phyloP scores from a whole-genome alignment of 1,139 yeast genomes.

The Pichia sp. region DNA sequence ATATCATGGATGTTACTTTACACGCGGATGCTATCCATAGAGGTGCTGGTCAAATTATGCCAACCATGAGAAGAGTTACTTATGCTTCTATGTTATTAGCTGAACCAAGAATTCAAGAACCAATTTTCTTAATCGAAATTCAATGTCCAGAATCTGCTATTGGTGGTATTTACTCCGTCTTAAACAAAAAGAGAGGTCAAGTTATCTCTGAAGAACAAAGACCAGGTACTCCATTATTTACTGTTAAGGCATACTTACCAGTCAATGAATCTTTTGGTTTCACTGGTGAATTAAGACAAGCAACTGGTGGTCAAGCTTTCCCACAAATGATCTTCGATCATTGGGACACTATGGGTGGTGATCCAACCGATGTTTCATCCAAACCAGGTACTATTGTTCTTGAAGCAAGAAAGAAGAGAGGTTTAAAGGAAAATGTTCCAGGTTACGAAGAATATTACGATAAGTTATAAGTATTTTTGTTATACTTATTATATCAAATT shows the following conservation, averaged over 20 bases:
- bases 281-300: conserved; percentile 99
- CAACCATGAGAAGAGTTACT: conserved; percentile 99
- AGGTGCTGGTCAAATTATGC: conserved; percentile 99
- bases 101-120: conserved; percentile 98
- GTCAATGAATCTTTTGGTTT: conserved; percentile 99
- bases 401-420: conserved; percentile 93
- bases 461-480: conserved; percentile 64
- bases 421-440: conserved; percentile 96
- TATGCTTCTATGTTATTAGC: conserved; percentile 98
- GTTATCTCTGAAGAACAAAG: conserved; percentile 98
- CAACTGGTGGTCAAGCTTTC: conserved; percentile 99
- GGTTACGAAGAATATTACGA: conserved; percentile 99
- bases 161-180: conserved; percentile 99
- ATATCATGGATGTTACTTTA: conserved; percentile 98
- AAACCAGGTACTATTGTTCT: conserved; percentile 93
- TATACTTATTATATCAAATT: not conserved
- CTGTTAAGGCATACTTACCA: conserved; percentile 99
- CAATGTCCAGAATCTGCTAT: conserved; percentile 99
- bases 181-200: conserved; percentile 99
- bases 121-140: conserved; percentile 97
- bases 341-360: conserved; percentile 89
- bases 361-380: conserved; percentile 84
- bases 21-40: conserved; percentile 99
- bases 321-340: conserved; percentile 99
- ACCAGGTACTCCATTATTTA: conserved; percentile 99